Evolutionary conservation across 1,284 basidiomycete genomes (phyloP).

Genomic region (Melampsora abietis-canadensis): DNA sequence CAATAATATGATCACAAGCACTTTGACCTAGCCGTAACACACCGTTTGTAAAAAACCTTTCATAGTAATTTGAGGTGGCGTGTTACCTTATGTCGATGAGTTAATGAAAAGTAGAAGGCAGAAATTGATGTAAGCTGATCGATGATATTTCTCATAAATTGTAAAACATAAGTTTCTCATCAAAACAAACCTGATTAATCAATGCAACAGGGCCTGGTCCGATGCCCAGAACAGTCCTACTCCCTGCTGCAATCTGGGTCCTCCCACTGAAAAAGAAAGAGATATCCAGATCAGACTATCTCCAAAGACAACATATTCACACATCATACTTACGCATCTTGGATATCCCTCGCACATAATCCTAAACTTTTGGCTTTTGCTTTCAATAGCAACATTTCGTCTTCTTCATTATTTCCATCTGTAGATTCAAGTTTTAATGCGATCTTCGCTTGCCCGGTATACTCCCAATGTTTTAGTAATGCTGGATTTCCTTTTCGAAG

Average conservation of each 20-base stretch:
- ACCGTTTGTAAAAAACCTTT: neutral
- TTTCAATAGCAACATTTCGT: constrained; percentile 39
- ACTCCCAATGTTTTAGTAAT: constrained; percentile 36
- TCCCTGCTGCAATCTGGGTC: constrained; percentile 43
- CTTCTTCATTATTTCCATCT: constrained; percentile 34
- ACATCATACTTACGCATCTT: constrained; percentile 36
- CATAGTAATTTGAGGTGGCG: constrained; percentile 2
- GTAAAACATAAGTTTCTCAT: neutral
- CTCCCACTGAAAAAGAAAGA: constrained; percentile 25
- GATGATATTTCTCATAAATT: too few relatives aligned
- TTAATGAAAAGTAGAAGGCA: too few relatives aligned
- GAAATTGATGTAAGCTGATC: too few relatives aligned
- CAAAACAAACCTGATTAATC: constrained; percentile 35
- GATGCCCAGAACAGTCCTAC: constrained; percentile 41
- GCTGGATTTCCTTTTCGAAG: constrained; percentile 18
- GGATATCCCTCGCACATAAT: constrained; percentile 38
- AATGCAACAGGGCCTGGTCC: constrained; percentile 38
- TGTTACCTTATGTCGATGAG: neutral
- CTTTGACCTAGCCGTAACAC: too few relatives aligned
- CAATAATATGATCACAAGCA: too few relatives aligned
- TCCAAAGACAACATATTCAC: neutral
- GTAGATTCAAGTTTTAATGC: constrained; percentile 30
- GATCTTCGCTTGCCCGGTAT: constrained; percentile 37
- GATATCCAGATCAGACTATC: neutral
- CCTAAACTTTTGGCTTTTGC: constrained; percentile 39